These are phyloP conservation scores for Paracorniculantispora psalliotae DNA, from an alignment of 2,329 filamentous ascomycete species.

Conservation along the genomic window DNA sequence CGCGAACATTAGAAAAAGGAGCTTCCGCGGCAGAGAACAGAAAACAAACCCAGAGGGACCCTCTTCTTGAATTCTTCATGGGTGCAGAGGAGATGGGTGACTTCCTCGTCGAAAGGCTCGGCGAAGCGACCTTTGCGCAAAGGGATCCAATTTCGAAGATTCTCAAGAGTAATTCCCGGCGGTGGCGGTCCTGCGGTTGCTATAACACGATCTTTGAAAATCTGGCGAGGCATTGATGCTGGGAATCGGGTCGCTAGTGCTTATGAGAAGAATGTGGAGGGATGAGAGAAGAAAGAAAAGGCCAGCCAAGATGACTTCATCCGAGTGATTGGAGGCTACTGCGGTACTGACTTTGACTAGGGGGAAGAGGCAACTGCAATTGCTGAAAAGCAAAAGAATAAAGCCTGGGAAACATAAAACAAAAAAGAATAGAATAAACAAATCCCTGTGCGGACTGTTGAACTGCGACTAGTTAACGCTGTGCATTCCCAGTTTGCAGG, in stretches of 20 bases:
- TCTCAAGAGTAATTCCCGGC: slow-evolving; percentile 40
- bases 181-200: slow-evolving; percentile 56
- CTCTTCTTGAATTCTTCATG: slow-evolving; percentile 53
- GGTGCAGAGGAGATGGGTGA: slow-evolving; percentile 71
- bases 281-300: too few species aligned
- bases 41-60: slow-evolving; percentile 29
- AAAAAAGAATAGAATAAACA: neutral
- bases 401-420: neutral
- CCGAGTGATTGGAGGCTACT: too few species aligned
- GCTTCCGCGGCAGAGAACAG: too few species aligned
- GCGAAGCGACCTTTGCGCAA: slow-evolving; percentile 56
- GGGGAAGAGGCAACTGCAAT: too few species aligned
- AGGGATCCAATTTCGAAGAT: slow-evolving; percentile 62
- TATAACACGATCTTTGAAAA: slow-evolving; percentile 51
- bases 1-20: neutral
- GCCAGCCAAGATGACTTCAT: too few species aligned
- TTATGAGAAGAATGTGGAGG: too few species aligned
- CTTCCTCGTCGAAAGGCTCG: slow-evolving; percentile 42
- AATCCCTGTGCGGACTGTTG: neutral
- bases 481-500: neutral
- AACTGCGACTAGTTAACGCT: neutral
- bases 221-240: slow-evolving; percentile 32
- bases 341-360: too few species aligned
- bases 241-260: too few species aligned
- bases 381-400: too few species aligned